Evolutionary conservation across 495 filamentous ascomycete genomes (phyloP), one percentile per base, ranked within the genome.

Genomic region (Thozetella sp.): DNA sequence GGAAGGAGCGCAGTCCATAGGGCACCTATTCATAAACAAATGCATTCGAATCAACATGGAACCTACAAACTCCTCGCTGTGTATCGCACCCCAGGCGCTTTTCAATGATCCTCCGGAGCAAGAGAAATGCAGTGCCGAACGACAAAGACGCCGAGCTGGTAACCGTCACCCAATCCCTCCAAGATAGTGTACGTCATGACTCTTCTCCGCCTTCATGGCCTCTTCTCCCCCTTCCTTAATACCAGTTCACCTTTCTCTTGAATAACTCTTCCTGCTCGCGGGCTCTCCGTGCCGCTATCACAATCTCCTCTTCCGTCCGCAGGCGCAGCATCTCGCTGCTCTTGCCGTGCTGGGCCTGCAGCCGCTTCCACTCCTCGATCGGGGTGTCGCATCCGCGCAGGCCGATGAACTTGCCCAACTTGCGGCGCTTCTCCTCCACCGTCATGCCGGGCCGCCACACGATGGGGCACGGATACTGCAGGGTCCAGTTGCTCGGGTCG

Each of bases 321-420:
- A 65, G 20, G 34, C 61, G 55, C 25, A 67, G 73, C 53, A 63
- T 69, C 43, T 75, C 51, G 40, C 63, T 72, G 26, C 76, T 66
- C 25, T 70, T 67, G 24, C 63, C 54, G 56, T 75, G 65, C 63
- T 76, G 68, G 71, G 69, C 64, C 73, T 53, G 62, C 56, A 45
- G 34, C 11, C 55, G 4, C 22, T 2, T 40, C 22, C 43, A 48
- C 43, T 48, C 43, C 19, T 12, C 55, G 2, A 73, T 59, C 9
- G 85, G 85, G 15, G 75, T 76, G 57, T 87, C 83, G 68, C 86
- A 89, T 22, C 84, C 85, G 26, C 77, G 57, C 53, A 91, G 67
- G n/a, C 89, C 89, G 62, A 90, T 88, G 57, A 91, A 90, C 54
- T 77, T 64, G 19, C 89, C 89, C 58, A 90, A 81, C 64, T 82